A percentile compares a stretch with the other conserved stretches of the same genome.
These are phyloP conservation scores for Epichloe coenophiala DNA, from an alignment of 2,329 filamentous ascomycete genomes.

Conservation along the genomic window DNA sequence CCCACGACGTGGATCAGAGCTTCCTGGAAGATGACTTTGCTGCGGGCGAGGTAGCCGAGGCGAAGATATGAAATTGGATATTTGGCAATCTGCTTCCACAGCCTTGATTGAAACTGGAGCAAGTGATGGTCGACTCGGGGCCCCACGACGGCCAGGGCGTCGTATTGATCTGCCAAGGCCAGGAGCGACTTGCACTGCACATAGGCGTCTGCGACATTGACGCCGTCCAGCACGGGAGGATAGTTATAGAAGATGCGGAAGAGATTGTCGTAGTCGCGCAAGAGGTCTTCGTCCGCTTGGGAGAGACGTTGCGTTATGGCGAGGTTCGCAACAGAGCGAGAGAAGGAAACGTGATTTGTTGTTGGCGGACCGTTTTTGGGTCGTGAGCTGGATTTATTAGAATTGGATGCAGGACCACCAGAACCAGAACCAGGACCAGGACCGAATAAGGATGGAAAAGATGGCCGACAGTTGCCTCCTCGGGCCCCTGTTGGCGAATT, in stretches of 20 bases:
- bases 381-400: conserved; percentile 28
- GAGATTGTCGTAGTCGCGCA: conserved; percentile 90
- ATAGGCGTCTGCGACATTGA: conserved; percentile 87
- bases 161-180: conserved; percentile 84
- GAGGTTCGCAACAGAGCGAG: conserved; percentile 78
- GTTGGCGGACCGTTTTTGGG: conserved; percentile 25
- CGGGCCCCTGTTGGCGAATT: conserved; percentile 12
- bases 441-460: conserved; percentile 20
- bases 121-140: conserved; percentile 88
- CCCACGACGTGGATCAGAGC: conserved; percentile 88
- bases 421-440: conserved; percentile 22
- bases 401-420: conserved; percentile 27
- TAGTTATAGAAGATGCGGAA: conserved; percentile 96
- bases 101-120: conserved; percentile 73
- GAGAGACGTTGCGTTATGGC: conserved; percentile 33
- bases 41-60: conserved; percentile 73
- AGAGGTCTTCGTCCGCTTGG: conserved; percentile 56
- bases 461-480: conserved; percentile 6
- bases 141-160: conserved; percentile 75
- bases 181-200: conserved; percentile 87
- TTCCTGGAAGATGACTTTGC: conserved; percentile 72
- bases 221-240: conserved; percentile 62
- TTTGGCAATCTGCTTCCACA: conserved; percentile 95
- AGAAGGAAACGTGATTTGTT: conserved; percentile 44
- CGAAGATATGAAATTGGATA: conserved; percentile 89